Percentiles rank a stretch among this genome's conserved stretches.
These are phyloP conservation scores for Ephemerocybe angulata DNA, from an alignment of 768 basidiomycete genomes.

Conservation along the genomic window DNA sequence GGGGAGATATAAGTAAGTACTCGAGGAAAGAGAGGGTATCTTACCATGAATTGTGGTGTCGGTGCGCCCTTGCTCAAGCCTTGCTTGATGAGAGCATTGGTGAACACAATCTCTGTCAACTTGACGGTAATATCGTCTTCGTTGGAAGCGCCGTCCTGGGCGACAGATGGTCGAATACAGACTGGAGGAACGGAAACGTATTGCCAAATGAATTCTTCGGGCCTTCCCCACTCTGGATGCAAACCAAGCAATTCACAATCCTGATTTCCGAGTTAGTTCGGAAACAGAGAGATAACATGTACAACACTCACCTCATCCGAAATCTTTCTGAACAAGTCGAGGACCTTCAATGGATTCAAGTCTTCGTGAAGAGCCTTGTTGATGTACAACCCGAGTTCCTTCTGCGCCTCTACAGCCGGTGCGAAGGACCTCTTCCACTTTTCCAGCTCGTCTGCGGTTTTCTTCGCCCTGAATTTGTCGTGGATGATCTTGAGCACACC, in stretches of 20 bases:
- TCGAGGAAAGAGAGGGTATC: constrained; percentile 2
- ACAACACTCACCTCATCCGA: constrained; percentile 75
- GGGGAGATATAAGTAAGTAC: constrained; percentile 1
- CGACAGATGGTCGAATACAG: constrained; percentile 94
- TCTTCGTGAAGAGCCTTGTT: constrained; percentile 90
- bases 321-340: constrained; percentile 89
- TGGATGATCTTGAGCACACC: constrained; percentile 95
- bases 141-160: constrained; percentile 96
- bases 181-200: constrained; percentile 98
- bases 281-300: background rate
- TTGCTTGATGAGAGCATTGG: constrained; percentile 88
- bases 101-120: constrained; percentile 93
- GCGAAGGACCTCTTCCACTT: constrained; percentile 81
- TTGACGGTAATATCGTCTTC: constrained; percentile 99
- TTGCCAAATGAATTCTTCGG: constrained; percentile 98
- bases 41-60: constrained; percentile 85
- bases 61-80: constrained; percentile 85
- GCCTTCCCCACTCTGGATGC: constrained; percentile 82
- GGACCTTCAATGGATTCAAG: constrained; percentile 87
- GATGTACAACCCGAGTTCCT: constrained; percentile 79
- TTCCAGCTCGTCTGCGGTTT: constrained; percentile 84
- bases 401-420: constrained; percentile 79
- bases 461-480: constrained; percentile 95
- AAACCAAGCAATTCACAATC: constrained; percentile 94
- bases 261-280: constrained; percentile 32